These are phyloP conservation scores for Castanea sativa DNA, from an alignment of 306 rosid genomes.

Conservation along the genomic window DNA sequence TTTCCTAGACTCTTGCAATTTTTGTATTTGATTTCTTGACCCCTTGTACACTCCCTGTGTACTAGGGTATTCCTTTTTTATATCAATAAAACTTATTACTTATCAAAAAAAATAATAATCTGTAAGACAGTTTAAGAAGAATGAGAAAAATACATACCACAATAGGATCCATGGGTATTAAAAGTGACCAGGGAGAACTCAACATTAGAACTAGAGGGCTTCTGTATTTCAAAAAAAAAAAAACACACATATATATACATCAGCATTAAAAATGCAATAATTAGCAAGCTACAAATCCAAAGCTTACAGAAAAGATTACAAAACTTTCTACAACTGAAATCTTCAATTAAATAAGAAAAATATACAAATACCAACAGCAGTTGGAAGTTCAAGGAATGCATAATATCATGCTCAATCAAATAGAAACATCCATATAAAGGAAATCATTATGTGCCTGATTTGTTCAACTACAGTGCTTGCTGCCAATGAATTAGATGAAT, in stretches of 20 bases:
- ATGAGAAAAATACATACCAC: conserved; percentile 54
- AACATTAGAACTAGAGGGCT: conserved; percentile 47
- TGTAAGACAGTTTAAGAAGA: conserved; percentile 13
- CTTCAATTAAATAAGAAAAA: neutral
- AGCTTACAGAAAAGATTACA: neutral
- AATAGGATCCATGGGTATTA: conserved; percentile 88
- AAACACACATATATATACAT: neutral
- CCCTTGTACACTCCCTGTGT: too few relatives aligned
- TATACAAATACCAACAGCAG: neutral
- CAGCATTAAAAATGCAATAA: conserved; percentile 17
- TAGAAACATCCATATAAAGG: neutral
- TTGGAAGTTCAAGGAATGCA: neutral
- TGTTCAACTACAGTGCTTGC: neutral
- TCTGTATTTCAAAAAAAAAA: conserved; percentile 50
- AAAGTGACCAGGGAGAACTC: conserved; percentile 78
- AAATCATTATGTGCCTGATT: neutral
- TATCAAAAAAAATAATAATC: neutral
- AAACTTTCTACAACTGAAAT: neutral
- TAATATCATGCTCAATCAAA: neutral
- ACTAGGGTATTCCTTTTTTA: too few relatives aligned
- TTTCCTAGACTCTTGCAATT: too few relatives aligned
- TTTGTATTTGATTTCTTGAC: too few relatives aligned
- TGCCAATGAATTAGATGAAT: neutral
- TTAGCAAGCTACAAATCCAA: conserved; percentile 13
- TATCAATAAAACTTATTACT: too few relatives aligned